Evolutionary conservation across 768 basidiomycete genomes (phyloP).

Genomic region (Peribolospora kevripleyi): DNA sequence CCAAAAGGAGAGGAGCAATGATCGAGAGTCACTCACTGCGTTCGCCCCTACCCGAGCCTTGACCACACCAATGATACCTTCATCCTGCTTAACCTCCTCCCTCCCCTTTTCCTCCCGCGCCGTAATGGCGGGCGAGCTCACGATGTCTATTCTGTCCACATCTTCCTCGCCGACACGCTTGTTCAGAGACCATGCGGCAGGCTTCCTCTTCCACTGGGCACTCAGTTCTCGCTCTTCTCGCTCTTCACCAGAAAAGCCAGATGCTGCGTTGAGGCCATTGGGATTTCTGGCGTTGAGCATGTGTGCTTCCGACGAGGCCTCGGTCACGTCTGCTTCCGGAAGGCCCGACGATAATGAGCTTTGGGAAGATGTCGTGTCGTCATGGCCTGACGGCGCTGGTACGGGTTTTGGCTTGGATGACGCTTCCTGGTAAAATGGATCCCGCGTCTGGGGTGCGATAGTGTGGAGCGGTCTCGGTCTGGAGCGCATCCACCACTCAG

Average conservation of each 20-base stretch:
- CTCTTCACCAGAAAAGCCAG: background rate
- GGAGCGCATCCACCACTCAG: slow-evolving; percentile 81
- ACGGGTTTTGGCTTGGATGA: slow-evolving; percentile 13
- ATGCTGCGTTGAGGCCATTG: background rate
- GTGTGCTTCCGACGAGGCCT: background rate
- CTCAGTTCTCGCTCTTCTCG: no score
- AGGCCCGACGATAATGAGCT: background rate
- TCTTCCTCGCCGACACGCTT: background rate
- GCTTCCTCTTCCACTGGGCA: no score
- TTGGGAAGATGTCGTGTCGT: background rate
- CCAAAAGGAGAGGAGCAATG: background rate
- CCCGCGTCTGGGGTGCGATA: no score
- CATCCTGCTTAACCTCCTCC: slow-evolving; percentile 1
- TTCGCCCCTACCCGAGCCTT: slow-evolving; percentile 76
- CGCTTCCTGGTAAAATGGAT: no score
- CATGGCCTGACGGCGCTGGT: background rate
- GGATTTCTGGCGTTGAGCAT: slow-evolving; percentile 5
- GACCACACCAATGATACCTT: slow-evolving; percentile 50
- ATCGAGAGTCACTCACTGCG: slow-evolving; percentile 33
- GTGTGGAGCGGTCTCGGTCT: background rate
- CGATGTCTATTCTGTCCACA: background rate
- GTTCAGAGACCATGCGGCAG: no score
- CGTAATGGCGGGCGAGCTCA: background rate
- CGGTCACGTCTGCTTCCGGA: slow-evolving; percentile 10
- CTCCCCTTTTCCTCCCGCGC: slow-evolving; percentile 6